Evolutionary conservation across 176 grass and related monocot species (phyloP), one percentile per base, ranked within the genome.

Genomic region (Saccharum officinarum): DNA sequence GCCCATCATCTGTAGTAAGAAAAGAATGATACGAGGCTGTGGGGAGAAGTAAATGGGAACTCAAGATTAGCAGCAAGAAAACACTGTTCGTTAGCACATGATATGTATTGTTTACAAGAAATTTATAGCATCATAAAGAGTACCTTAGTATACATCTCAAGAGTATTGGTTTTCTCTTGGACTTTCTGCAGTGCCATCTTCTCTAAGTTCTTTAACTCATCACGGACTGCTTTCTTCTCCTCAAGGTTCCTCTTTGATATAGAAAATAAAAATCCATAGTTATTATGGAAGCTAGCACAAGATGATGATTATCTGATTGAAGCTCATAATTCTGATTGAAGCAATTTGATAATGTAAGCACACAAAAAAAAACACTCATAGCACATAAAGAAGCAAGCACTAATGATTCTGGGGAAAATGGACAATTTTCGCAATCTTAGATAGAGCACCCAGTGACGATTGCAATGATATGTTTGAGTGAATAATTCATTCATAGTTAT

Each of bases 111-210:
- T 52, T 67, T 76, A 16, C 6, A 18, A 67, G 13, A 55, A 47
- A 25, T 22, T 76, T 25, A 14, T 52, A 73, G 63, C 40, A 64
- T 75, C 67, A 22, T 52, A 80, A 49, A 54, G 17, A 41, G 62
- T 93, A 95, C 95, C 95, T 95, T 93, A 54, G 64, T 91, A 40
- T 86, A 85, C 52, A 86, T 70, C 76, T 98, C 95, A 84, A 93
- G 70, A 71, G 72, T 85, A 50, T 57, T 22, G 61, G 83, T 83
- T 92, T 95, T 98, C 80, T 98, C 89, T 69, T 93, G 85, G 55
- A 87, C 77, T 65, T 81, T 93, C 39, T 89, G 93, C 61, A 49
- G 85, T 83, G 89, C 75, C 67, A 84, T 79, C 77, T 92, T 98
- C 86, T 92, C 89, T 6, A 69, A 71, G 16, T 87, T 95, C 85